These are phyloP conservation scores for Fusarium sp. DNA, from an alignment of 2,329 filamentous ascomycete species.

Conservation along the genomic window DNA sequence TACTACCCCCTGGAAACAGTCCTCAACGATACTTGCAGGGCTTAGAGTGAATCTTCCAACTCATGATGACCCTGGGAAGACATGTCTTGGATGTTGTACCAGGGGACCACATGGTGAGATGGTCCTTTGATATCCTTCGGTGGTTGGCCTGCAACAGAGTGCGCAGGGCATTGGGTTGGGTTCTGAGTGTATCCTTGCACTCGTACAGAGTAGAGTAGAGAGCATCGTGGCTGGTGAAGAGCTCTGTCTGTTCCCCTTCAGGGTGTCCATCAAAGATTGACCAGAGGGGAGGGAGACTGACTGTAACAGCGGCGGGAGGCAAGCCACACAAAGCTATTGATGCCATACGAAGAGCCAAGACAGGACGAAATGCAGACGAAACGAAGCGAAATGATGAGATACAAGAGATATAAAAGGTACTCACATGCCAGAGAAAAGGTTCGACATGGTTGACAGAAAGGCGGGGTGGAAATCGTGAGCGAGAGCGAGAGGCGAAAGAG, in stretches of 20 bases:
- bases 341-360: neutral
- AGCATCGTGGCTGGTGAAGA: constrained; percentile 9
- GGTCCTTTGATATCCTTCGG: constrained; percentile 16
- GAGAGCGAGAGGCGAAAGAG: constrained; percentile 28
- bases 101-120: constrained; percentile 35
- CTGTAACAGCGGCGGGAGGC: neutral
- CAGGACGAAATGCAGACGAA: neutral
- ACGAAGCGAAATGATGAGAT: neutral
- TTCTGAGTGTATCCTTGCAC: constrained; percentile 30
- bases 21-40: neutral
- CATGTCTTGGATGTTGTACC: constrained; percentile 38
- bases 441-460: constrained; percentile 61
- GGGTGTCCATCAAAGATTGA: neutral
- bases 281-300: neutral
- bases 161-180: constrained; percentile 4
- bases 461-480: constrained; percentile 43
- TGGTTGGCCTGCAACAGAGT: constrained; percentile 25
- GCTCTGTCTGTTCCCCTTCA: constrained; percentile 1
- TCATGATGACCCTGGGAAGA: constrained; percentile 12
- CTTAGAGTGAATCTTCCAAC: constrained; percentile 4
- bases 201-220: constrained; percentile 14
- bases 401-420: constrained; percentile 48
- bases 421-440: constrained; percentile 72
- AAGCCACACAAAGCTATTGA: neutral
- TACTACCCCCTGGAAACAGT: neutral